Base-by-base conservation (phyloP, 1,284 basidiomycete species). In the Singerocomus inundabilis region DNA sequence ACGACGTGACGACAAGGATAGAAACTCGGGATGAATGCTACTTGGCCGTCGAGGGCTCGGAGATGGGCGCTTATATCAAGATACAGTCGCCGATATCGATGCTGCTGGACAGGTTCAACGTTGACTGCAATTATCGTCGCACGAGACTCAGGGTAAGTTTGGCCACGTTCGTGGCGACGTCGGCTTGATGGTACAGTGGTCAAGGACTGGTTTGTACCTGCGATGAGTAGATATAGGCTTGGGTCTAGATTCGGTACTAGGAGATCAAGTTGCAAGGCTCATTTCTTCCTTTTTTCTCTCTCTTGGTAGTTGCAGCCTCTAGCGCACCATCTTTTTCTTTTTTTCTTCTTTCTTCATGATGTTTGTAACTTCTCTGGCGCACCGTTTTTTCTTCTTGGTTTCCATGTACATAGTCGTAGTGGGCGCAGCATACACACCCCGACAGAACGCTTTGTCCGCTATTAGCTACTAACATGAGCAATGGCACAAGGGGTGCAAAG, bases 11-110 rank as follows among this genome's bases (percentile, higher is more conserved):
- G n/a, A 33, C 26, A 32, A 47, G 24, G 21, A 24, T 9, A 37
- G 43, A 49, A 47, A 46, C n/a, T 49, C 41, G 4, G 37, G 48
- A 32, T 25, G 37, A 29, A 51, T 13, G 24, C 39, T 44, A n/a
- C 40, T 26, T 28, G 28, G 15, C 16, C 2, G 16, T 44, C 44
- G 48, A 46, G 44, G 24, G 37, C 41, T 48, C 33, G 2, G 9
- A 13, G 21, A 13, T 35, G 6, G 33, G 15, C 11, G 33, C n/a
- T n/a, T n/a, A n/a, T n/a, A n/a, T 34, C 21, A 15, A 25, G 21
- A 36, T 2, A 25, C 12, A 28, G n/a, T n/a, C n/a, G n/a, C n/a
- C n/a, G 30, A 16, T 7, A 1, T 25, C 21, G 34, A 39, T 16
- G 16, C 35, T 28, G 16, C n/a, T 28, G 26, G 26, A 28, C 44